Base-by-base conservation (phyloP, 495 filamentous ascomycete species). In the Xylaria telfairii region DNA sequence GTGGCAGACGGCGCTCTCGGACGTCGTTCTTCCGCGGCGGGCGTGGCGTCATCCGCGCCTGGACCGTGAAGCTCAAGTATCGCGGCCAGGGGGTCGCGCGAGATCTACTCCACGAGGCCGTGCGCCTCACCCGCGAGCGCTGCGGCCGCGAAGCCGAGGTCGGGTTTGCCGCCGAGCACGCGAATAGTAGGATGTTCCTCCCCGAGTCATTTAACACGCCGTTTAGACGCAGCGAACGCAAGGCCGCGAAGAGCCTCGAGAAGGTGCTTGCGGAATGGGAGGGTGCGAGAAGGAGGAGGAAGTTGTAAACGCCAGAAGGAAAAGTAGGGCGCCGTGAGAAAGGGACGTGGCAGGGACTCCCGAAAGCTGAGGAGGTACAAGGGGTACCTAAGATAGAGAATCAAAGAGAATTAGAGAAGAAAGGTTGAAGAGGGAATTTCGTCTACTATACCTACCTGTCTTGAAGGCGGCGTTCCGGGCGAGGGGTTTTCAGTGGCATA, bases 61-160 rank as follows among this genome's bases (percentile, higher is more conserved):
- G 93, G 92, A 92, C 93, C 4, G 91, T 93, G 0, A 83, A 86
- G 76, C 70, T 88, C 69, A 82, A 79, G 72, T 95, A 92, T 77
- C 84, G 94, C 15, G 81, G 87, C 6, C 83, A 83, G 64, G 93
- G 93, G 0, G 79, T 96, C 9, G 94, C 93, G 4, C 81, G 74
- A 19, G 90, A 86, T 30, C 80, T 97, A 76, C 79, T 96, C 65
- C 86, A 90, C 65, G 87, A 90, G 71, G 91, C 89, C 4, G 88
- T 92, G 1, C 80, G 79, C 67, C 68, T 91, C 56, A 87, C 87
- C 63, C 83, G 85, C 65, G 84, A 87, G 71, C 83, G 83, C 74
- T 86, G 84, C 67, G 89, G 91, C 7, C 83, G 79, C 42, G 83
- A 88, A 66, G 83, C 85, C 51, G 83, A 83, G 78, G 78, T 93